Percentiles rank a stretch among this genome's conserved stretches.
These are phyloP conservation scores for Magnolia kwangsiensis DNA, from an alignment of 164 flowering plant species.

Conservation along the genomic window DNA sequence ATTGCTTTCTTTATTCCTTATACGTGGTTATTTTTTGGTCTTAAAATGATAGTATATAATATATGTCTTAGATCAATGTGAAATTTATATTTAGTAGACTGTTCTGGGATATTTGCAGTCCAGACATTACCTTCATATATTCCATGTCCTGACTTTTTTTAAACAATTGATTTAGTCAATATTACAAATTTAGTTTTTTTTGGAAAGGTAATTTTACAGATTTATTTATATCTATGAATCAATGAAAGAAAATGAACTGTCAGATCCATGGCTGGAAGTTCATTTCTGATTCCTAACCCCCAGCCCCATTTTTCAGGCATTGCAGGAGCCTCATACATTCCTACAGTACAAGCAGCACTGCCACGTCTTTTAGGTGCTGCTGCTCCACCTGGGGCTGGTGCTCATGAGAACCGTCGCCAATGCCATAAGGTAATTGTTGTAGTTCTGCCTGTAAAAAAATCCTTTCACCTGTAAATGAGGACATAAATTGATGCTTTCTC, in stretches of 20 bases:
- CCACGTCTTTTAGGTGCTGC: constrained; percentile 94
- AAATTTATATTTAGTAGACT: no score
- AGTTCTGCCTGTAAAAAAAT: background rate
- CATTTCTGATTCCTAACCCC: background rate
- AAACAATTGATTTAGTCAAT: no score
- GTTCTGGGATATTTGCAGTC: no score
- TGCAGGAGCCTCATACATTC: constrained; percentile 92
- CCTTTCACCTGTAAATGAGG: background rate
- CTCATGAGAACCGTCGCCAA: constrained; percentile 96
- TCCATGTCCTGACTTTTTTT: no score
- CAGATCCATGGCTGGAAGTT: background rate
- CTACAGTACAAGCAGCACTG: constrained; percentile 86
- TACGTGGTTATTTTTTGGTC: no score
- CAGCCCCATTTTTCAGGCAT: constrained; percentile 46
- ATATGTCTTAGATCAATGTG: no score
- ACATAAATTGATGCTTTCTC: constrained; percentile 7
- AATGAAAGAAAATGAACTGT: no score
- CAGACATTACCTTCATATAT: no score
- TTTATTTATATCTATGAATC: background rate
- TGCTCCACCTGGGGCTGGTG: constrained; percentile 84
- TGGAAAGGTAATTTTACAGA: background rate
- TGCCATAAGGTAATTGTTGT: constrained; percentile 67
- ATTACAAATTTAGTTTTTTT: no score
- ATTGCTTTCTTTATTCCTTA: no score
- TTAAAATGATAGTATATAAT: no score